These are phyloP conservation scores for Phaeotremella skinneri DNA, from an alignment of 768 basidiomycete species.

Conservation along the genomic window DNA sequence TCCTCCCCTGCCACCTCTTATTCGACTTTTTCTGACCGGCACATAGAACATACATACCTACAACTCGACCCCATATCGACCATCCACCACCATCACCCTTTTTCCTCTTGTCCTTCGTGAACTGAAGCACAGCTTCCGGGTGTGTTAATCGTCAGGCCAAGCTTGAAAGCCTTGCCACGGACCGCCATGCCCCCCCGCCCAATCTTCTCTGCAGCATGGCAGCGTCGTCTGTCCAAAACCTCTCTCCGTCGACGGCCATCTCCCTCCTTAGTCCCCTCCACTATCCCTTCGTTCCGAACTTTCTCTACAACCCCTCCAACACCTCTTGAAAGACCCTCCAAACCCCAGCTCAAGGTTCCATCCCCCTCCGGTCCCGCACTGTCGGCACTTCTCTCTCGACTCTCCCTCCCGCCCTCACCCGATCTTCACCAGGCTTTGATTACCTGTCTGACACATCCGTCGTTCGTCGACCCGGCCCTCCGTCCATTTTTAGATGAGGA, in stretches of 20 bases:
- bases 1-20: too few relatives aligned
- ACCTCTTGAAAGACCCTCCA: conserved; percentile 3
- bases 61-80: too few relatives aligned
- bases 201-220: conserved; percentile 1
- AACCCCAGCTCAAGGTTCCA: conserved; percentile 11
- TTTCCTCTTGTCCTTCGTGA: too few relatives aligned
- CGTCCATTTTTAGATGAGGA: background rate
- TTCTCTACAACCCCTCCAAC: background rate
- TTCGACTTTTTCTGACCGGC: background rate
- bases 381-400: conserved; percentile 43
- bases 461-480: conserved; percentile 17
- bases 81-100: too few relatives aligned
- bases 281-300: background rate
- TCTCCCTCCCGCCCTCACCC: conserved; percentile 30
- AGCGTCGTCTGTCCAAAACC: background rate
- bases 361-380: conserved; percentile 33
- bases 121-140: too few relatives aligned
- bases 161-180: background rate
- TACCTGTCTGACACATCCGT: conserved; percentile 46
- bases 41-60: background rate
- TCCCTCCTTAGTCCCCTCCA: background rate
- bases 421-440: conserved; percentile 31
- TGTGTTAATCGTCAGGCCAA: background rate
- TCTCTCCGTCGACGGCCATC: background rate
- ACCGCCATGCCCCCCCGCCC: background rate